Evolutionary conservation across 257 asterid species (phyloP).

Genomic region (Jacaranda mimosifolia): DNA sequence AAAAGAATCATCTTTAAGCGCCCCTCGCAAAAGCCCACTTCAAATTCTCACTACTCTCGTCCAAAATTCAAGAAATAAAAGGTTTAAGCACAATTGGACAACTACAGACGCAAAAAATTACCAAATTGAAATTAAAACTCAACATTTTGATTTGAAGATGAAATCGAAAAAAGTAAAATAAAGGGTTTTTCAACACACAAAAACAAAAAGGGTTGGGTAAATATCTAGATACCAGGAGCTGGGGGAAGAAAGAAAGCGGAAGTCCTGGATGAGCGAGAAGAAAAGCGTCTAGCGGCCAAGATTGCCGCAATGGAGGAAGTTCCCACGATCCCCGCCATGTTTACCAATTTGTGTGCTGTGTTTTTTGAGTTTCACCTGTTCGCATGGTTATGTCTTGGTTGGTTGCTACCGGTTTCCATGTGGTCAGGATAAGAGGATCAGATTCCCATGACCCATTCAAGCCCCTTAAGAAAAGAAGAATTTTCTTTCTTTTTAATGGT

Average conservation of each 20-base stretch:
- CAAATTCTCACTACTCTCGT: background rate
- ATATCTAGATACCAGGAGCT: constrained; percentile 46
- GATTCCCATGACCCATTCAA: constrained; percentile 49
- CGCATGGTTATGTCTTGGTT: constrained; percentile 14
- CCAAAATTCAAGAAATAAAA: constrained; percentile 6
- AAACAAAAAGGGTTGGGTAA: background rate
- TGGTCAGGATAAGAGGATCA: constrained; percentile 74
- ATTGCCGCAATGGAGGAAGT: constrained; percentile 58
- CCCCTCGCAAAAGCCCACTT: constrained; percentile 12
- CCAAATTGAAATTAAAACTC: constrained; percentile 14
- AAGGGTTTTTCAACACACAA: constrained; percentile 10
- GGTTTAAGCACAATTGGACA: constrained; percentile 11
- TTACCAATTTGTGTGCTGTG: constrained; percentile 12
- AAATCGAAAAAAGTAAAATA: background rate
- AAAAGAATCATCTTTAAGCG: constrained; percentile 7
- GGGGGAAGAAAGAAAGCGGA: constrained; percentile 45
- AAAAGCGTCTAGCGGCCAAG: constrained; percentile 52
- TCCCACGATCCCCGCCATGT: constrained; percentile 67
- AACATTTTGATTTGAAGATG: constrained; percentile 17
- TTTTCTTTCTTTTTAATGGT: background rate
- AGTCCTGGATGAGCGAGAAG: constrained; percentile 49
- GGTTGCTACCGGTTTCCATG: constrained; percentile 30
- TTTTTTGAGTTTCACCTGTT: constrained; percentile 4
- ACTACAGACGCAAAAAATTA: background rate
- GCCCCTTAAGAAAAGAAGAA: background rate